These are phyloP conservation scores for Piloderma croceum DNA, from an alignment of 768 basidiomycete genomes.

Conservation along the genomic window DNA sequence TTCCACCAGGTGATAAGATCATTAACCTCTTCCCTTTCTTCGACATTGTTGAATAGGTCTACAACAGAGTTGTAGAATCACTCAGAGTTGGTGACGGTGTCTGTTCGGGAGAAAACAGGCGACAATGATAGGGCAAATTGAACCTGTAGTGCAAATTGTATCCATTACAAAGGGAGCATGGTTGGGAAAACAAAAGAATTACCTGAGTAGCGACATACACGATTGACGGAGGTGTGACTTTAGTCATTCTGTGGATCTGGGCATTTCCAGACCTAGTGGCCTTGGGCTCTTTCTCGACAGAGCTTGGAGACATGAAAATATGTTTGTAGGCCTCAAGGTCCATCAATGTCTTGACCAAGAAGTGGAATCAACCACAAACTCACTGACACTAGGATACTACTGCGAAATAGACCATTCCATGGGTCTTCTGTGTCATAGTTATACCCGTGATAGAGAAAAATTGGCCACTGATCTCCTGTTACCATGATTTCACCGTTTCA, in stretches of 20 bases:
- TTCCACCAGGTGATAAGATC: conserved; percentile 10
- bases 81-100: conserved; percentile 11
- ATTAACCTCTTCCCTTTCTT: conserved; percentile 7
- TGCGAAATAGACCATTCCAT: no score
- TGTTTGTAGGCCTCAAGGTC: neutral
- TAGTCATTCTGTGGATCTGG: conserved; percentile 8
- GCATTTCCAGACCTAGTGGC: no score
- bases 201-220: conserved; percentile 1
- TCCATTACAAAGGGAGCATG: no score
- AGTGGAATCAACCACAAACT: conserved; percentile 2
- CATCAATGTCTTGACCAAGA: neutral
- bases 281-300: no score
- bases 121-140: conserved; percentile 9
- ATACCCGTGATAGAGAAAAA: no score
- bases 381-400: conserved; percentile 1
- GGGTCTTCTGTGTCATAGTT: no score
- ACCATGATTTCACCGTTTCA: conserved; percentile 9
- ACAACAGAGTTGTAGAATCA: conserved; percentile 14
- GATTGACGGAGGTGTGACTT: conserved; percentile 4
- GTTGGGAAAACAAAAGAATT: no score
- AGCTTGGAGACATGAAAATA: no score
- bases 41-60: conserved; percentile 10
- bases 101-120: no score
- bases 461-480: conserved; percentile 16
- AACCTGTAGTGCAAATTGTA: no score